A percentile compares a stretch with the other conserved stretches of the same genome.
Evolutionary conservation across 2,329 filamentous ascomycete genomes (phyloP).

Genomic region (Claviceps sp.): DNA sequence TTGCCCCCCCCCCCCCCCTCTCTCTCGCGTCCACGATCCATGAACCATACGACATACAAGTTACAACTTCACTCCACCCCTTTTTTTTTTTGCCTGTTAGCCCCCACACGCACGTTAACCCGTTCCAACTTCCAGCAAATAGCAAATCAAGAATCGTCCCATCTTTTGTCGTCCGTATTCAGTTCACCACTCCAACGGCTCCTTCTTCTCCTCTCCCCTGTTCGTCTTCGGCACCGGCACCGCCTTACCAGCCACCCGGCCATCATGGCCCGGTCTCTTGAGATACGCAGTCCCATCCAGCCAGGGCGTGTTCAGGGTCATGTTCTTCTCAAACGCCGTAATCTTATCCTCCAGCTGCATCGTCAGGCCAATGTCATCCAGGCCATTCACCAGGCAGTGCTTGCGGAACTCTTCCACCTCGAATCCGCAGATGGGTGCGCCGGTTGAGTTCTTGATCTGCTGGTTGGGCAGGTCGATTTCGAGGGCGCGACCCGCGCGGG

Average conservation of each 20-base stretch:
- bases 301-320: constrained; percentile 74
- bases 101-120: too few relatives aligned
- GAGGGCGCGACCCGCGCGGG: constrained; percentile 65
- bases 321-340: constrained; percentile 62
- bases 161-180: background rate
- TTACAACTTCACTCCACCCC: too few relatives aligned
- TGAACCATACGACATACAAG: too few relatives aligned
- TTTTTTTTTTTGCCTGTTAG: too few relatives aligned
- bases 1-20: too few relatives aligned
- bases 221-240: constrained; percentile 77
- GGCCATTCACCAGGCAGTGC: constrained; percentile 83
- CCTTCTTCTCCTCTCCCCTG: constrained; percentile 66
- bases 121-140: too few relatives aligned
- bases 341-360: constrained; percentile 91
- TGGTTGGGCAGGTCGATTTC: constrained; percentile 85
- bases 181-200: constrained; percentile 75
- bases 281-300: constrained; percentile 79
- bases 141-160: background rate
- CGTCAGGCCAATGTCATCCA: constrained; percentile 91
- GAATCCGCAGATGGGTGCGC: constrained; percentile 63
- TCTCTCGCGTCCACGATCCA: too few relatives aligned
- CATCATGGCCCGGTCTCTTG: constrained; percentile 33
- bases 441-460: constrained; percentile 61
- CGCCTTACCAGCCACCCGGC: constrained; percentile 43
- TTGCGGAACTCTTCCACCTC: constrained; percentile 89